Evolutionary conservation across 176 grass and related monocot genomes (phyloP).

Genomic region (Calamus simplicifolius): DNA sequence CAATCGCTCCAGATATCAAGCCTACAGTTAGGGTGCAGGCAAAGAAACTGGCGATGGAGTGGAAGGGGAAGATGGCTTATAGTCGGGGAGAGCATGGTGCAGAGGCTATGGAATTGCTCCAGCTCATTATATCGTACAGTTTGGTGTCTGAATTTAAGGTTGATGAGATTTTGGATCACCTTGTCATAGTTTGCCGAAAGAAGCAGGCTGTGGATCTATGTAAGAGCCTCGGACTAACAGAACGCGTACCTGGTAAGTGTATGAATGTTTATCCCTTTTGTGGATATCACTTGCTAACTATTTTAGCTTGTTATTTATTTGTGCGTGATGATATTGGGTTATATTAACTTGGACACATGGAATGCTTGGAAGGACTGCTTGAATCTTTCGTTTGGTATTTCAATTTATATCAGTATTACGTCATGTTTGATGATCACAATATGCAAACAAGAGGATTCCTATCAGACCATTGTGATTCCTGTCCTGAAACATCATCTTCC

Average conservation of each 20-base stretch:
- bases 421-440: too few species aligned
- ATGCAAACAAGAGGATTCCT: too few species aligned
- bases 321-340: too few species aligned
- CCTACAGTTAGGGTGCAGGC: neutral
- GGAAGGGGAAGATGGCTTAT: conserved; percentile 3
- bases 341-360: too few species aligned
- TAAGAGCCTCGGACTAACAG: conserved; percentile 1
- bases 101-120: conserved; percentile 4
- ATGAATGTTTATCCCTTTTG: too few species aligned
- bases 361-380: too few species aligned
- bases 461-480: too few species aligned
- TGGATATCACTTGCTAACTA: too few species aligned
- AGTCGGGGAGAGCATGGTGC: conserved; percentile 2
- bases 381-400: too few species aligned
- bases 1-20: conserved; percentile 9
- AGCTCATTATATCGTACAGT: neutral
- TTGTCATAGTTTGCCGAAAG: conserved; percentile 5
- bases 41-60: conserved; percentile 4
- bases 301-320: too few species aligned
- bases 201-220: conserved; percentile 16
- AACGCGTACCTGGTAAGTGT: conserved; percentile 9
- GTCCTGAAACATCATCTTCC: too few species aligned
- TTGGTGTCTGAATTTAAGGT: conserved; percentile 11
- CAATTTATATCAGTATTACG: too few species aligned
- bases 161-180: conserved; percentile 11